Conservation (phyloP, 306 rosid species). For the Cicer chorassanicum region DNA sequence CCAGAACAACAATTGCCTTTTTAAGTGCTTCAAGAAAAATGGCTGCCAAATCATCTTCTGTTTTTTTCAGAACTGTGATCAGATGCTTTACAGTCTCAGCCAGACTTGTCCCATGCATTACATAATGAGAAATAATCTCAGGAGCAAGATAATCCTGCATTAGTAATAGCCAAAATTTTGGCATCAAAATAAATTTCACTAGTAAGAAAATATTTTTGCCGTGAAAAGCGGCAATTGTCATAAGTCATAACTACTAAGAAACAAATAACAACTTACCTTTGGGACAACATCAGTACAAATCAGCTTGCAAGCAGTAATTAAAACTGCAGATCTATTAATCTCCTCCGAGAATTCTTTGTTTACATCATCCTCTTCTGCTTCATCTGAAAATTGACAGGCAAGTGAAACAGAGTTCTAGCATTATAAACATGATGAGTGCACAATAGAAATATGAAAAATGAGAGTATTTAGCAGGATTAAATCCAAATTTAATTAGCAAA, state of each 20-base stretch:
- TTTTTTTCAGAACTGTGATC: slow-evolving; percentile 72
- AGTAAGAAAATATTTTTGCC: slow-evolving; percentile 19
- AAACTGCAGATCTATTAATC: slow-evolving; percentile 71
- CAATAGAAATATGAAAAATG: slow-evolving; percentile 12
- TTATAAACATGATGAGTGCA: slow-evolving; percentile 30
- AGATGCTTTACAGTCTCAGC: slow-evolving; percentile 78
- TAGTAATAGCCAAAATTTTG: slow-evolving; percentile 33
- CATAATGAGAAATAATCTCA: slow-evolving; percentile 80
- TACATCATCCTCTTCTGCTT: slow-evolving; percentile 77
- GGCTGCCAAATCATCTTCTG: slow-evolving; percentile 57
- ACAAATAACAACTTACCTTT: slow-evolving; percentile 58
- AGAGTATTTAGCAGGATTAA: slow-evolving; percentile 27
- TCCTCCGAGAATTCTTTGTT: slow-evolving; percentile 83
- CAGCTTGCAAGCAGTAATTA: slow-evolving; percentile 83
- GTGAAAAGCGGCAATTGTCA: neutral
- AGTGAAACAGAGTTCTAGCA: slow-evolving; percentile 32
- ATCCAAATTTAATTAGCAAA: slow-evolving; percentile 30
- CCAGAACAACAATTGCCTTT: slow-evolving; percentile 57
- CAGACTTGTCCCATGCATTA: slow-evolving; percentile 79
- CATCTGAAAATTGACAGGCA: slow-evolving; percentile 59
- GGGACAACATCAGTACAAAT: slow-evolving; percentile 64
- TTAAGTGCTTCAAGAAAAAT: slow-evolving; percentile 84
- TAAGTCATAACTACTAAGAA: neutral
- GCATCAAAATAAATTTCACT: slow-evolving; percentile 29
- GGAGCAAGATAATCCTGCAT: slow-evolving; percentile 90